Evolutionary conservation across 208 protist species (phyloP).

Genomic region (Ichthyophonus hoferi): DNA sequence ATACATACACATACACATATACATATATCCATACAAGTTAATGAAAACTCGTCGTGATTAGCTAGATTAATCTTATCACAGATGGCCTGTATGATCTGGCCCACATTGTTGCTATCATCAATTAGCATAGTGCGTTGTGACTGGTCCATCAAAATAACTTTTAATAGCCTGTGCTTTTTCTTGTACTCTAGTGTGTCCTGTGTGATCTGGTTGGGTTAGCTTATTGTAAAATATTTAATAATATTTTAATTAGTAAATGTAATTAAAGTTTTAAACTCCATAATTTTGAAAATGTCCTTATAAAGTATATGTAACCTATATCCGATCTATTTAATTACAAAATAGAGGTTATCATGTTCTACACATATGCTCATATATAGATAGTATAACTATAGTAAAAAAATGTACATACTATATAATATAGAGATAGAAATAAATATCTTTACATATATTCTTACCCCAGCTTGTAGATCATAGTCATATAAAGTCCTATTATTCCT

Average conservation of each 20-base stretch:
- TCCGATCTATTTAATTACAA: too few relatives aligned
- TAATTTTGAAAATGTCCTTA: too few relatives aligned
- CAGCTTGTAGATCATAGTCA: too few relatives aligned
- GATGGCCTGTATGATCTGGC: constrained; percentile 50
- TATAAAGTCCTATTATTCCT: too few relatives aligned
- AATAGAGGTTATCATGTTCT: neutral
- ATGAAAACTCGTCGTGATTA: constrained; percentile 67
- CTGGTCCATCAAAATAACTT: constrained; percentile 59
- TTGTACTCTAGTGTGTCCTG: constrained; percentile 60
- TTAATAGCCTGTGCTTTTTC: constrained; percentile 63
- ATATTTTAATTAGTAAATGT: too few relatives aligned
- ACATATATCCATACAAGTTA: constrained; percentile 35
- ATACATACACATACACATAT: neutral
- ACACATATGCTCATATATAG: neutral
- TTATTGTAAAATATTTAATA: neutral
- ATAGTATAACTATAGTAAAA: too few relatives aligned
- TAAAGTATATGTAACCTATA: too few relatives aligned
- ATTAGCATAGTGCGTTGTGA: constrained; percentile 46
- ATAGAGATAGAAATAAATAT: too few relatives aligned
- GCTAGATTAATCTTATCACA: constrained; percentile 59
- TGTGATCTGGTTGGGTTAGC: neutral
- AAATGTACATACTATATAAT: constrained; percentile 2
- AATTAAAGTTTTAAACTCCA: too few relatives aligned
- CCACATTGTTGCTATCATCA: constrained; percentile 54
- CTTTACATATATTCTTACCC: too few relatives aligned